Percentiles rank a stretch among this genome's conserved stretches.
phyloP scores from a whole-genome alignment of 805 yeast species.

The Hanseniaspora thailandica region DNA sequence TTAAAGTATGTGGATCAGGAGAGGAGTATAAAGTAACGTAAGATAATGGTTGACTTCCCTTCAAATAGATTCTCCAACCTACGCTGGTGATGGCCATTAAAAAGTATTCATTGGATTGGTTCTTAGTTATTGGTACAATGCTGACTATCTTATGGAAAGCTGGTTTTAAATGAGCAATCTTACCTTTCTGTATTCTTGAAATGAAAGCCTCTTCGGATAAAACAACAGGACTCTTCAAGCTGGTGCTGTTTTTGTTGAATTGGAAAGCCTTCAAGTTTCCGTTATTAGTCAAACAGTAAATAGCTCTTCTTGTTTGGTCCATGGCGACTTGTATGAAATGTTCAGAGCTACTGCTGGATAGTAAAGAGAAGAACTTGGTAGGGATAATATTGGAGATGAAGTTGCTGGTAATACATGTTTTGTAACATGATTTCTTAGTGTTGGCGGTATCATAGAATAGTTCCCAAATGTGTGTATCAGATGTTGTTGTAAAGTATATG shows the following conservation, averaged over 20 bases:
- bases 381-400: slow-evolving; percentile 45
- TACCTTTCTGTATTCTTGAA: slow-evolving; percentile 36
- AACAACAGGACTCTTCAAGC: slow-evolving; percentile 34
- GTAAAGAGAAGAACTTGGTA: slow-evolving; percentile 25
- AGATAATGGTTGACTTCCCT: slow-evolving; percentile 31
- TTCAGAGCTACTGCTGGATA: slow-evolving; percentile 19
- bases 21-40: slow-evolving; percentile 13
- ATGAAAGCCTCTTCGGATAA: slow-evolving; percentile 30
- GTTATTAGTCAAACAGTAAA: slow-evolving; percentile 72
- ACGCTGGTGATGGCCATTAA: slow-evolving; percentile 67
- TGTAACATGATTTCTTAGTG: slow-evolving; percentile 67
- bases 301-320: slow-evolving; percentile 63
- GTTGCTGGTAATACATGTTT: slow-evolving; percentile 68
- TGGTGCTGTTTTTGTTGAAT: slow-evolving; percentile 33
- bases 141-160: slow-evolving; percentile 51
- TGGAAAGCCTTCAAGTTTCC: slow-evolving; percentile 74
- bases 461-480: slow-evolving; percentile 75
- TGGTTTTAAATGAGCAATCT: slow-evolving; percentile 44
- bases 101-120: slow-evolving; percentile 58
- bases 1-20: neutral
- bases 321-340: slow-evolving; percentile 48
- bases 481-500: slow-evolving; percentile 71
- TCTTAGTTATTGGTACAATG: slow-evolving; percentile 39
- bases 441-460: slow-evolving; percentile 70
- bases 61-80: slow-evolving; percentile 65